Evolutionary conservation across 2,329 filamentous ascomycete species (phyloP), one percentile per base, ranked within the genome.

Genomic region (Cryphonectria naterciae): DNA sequence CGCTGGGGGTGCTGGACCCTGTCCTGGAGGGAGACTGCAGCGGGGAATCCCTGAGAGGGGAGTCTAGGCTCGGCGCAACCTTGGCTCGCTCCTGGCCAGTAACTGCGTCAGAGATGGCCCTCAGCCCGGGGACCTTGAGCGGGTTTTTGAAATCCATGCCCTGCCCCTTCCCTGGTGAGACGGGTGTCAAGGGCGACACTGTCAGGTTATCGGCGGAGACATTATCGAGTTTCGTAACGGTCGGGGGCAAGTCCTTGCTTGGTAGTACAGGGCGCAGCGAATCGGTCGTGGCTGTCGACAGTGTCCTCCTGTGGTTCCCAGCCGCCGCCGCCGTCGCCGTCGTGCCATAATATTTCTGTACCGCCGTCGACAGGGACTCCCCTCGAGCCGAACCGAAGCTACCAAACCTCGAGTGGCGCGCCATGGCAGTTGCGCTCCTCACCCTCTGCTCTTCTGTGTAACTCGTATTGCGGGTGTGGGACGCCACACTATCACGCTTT

Each of bases 21-120:
- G 94, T 95, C 70, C 92, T 87, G 32, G 91, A 89, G 0, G 93
- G 91, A 4, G 92, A 94, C 72, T 85, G 83, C 74, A 87, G 77
- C 1, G 85, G 84, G 4, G 85, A 86, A 37, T 88, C 86, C 71
- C 85, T 86, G 8, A 83, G 74, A 15, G 85, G 82, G 1, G 85
- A 83, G 61, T 89, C 87, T 1, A 81, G 80, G 4, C 87, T 83
- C 1, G 86, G 85, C 1, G 80, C 79, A 52, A 85, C 76, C 75
- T 88, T 89, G 52, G 83, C 83, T 65, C 86, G 85, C 65, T 89
- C 87, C 54, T 78, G 79, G 8, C 85, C 84, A 10, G 85, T 84
- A 17, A 90, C 84, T n/a, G 87, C 88, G 78, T 98, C 95, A 4
- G 95, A 98, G 68, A 95, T 93, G 19, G 94, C 92, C 74, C 95